Percentiles rank a stretch among this genome's conserved stretches.
Conservation (phyloP, 805 yeast species). For the Zygosaccharomyces kombuchaensis region DNA sequence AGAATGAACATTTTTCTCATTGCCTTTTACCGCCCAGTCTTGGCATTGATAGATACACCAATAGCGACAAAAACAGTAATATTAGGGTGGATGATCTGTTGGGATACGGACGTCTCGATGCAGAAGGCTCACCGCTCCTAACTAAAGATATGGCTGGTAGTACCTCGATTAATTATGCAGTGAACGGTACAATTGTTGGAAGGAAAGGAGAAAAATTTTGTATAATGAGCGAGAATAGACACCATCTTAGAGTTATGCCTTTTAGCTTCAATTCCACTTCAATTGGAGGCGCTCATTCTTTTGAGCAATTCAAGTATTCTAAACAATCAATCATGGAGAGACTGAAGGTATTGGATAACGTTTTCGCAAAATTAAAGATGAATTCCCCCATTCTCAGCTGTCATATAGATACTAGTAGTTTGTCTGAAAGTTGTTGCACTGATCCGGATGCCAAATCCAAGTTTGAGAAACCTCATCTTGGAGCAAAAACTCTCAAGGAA, state of each 20-base stretch:
- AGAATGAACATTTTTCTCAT: conserved; percentile 37
- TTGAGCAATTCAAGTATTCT: conserved; percentile 10
- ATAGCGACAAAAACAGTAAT: conserved; percentile 20
- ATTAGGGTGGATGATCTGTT: conserved; percentile 37
- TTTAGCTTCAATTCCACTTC: conserved; percentile 21
- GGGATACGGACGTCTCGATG: conserved; percentile 53
- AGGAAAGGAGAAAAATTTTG: conserved; percentile 25
- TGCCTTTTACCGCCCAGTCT: conserved; percentile 39
- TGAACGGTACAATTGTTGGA: conserved; percentile 55
- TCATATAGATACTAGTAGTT: too few relatives aligned
- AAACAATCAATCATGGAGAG: conserved; percentile 14
- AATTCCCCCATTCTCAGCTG: too few relatives aligned
- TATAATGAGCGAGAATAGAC: conserved; percentile 21
- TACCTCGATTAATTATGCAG: conserved; percentile 45
- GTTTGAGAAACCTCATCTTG: too few relatives aligned
- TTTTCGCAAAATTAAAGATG: conserved; percentile 15
- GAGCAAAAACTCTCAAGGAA: too few relatives aligned
- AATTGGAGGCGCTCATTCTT: conserved; percentile 14
- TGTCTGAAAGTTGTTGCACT: background rate
- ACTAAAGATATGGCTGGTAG: conserved; percentile 40
- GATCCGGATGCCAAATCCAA: conserved; percentile 10
- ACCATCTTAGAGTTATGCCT: conserved; percentile 29
- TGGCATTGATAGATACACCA: conserved; percentile 35
- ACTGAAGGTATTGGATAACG: conserved; percentile 10
- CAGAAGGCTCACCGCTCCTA: conserved; percentile 49